A percentile compares a stretch with the other conserved stretches of the same genome.
These are phyloP conservation scores for Jasminum sambac DNA, from an alignment of 257 asterid species.

Conservation along the genomic window DNA sequence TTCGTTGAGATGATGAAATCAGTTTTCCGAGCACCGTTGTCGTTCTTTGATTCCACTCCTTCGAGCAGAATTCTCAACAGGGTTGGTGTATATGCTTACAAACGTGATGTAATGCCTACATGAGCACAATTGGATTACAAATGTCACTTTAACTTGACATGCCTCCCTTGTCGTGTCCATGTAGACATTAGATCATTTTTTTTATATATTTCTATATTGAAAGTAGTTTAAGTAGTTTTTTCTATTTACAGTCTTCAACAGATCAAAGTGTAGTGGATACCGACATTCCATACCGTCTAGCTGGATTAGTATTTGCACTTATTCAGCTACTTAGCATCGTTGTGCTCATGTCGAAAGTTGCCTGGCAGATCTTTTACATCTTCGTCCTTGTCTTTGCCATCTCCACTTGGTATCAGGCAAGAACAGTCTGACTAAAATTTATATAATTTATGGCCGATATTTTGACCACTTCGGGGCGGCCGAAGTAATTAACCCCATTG, in stretches of 20 bases:
- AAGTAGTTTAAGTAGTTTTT: conserved; percentile 6
- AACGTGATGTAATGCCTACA: no score
- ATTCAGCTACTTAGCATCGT: conserved; percentile 75
- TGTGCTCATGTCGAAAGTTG: conserved; percentile 70
- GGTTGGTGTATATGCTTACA: conserved; percentile 35
- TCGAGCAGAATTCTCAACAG: conserved; percentile 84
- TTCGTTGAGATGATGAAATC: conserved; percentile 60
- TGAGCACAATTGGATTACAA: no score
- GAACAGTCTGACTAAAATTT: neutral
- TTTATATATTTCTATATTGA: neutral
- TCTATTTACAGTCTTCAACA: conserved; percentile 61
- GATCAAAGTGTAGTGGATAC: conserved; percentile 86
- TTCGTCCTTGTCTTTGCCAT: conserved; percentile 55
- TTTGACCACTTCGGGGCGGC: neutral
- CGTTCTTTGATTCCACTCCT: conserved; percentile 77
- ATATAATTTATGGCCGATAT: neutral
- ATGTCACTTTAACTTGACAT: no score
- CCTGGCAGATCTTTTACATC: conserved; percentile 72
- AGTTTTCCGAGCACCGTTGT: conserved; percentile 70
- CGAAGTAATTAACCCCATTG: neutral
- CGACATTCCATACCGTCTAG: conserved; percentile 76
- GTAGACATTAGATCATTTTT: neutral
- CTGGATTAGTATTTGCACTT: conserved; percentile 80
- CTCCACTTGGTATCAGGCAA: conserved; percentile 84
- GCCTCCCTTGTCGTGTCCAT: no score